Evolutionary conservation across 495 filamentous ascomycete genomes (phyloP).

Genomic region (Neurospora tetraspora): DNA sequence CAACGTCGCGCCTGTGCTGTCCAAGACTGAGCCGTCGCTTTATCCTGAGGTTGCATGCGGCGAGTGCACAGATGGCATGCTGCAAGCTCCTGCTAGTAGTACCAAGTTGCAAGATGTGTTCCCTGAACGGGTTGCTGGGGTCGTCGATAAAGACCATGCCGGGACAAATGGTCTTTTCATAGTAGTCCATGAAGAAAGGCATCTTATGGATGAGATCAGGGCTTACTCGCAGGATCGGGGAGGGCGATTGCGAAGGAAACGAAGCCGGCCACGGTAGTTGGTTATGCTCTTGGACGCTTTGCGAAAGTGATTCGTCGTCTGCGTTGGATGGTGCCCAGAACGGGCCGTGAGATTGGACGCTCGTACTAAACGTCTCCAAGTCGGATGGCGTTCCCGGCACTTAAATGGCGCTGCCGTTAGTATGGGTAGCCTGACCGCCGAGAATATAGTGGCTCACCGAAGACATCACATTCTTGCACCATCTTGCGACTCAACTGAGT

Average conservation of each 20-base stretch:
- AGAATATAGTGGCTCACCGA: conserved; percentile 27
- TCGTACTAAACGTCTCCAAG: conserved; percentile 36
- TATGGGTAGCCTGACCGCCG: background rate
- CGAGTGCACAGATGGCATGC: conserved; percentile 83
- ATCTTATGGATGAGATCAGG: conserved; percentile 46
- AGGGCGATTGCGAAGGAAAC: conserved; percentile 17
- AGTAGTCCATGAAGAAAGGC: conserved; percentile 61
- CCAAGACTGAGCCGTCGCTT: conserved; percentile 45
- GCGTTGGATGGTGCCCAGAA: conserved; percentile 33
- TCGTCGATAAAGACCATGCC: conserved; percentile 87
- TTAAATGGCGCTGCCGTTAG: conserved; percentile 4
- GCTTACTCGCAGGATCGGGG: conserved; percentile 29
- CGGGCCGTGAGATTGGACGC: conserved; percentile 30
- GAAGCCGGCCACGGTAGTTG: conserved; percentile 15
- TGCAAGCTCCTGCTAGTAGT: conserved; percentile 71
- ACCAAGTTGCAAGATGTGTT: conserved; percentile 72
- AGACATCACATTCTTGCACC: conserved; percentile 34
- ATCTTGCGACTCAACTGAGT: conserved; percentile 35
- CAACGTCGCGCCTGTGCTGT: conserved; percentile 32
- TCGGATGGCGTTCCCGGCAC: conserved; percentile 31
- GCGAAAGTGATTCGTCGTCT: conserved; percentile 31
- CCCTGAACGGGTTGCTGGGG: conserved; percentile 73
- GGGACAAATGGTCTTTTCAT: conserved; percentile 82
- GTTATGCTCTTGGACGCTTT: conserved; percentile 18
- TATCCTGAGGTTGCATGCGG: conserved; percentile 72